Percentiles rank a stretch among this genome's conserved stretches.
These are phyloP conservation scores for Aureobasidium sp. DNA, from an alignment of 2,329 filamentous ascomycete species.

Conservation along the genomic window DNA sequence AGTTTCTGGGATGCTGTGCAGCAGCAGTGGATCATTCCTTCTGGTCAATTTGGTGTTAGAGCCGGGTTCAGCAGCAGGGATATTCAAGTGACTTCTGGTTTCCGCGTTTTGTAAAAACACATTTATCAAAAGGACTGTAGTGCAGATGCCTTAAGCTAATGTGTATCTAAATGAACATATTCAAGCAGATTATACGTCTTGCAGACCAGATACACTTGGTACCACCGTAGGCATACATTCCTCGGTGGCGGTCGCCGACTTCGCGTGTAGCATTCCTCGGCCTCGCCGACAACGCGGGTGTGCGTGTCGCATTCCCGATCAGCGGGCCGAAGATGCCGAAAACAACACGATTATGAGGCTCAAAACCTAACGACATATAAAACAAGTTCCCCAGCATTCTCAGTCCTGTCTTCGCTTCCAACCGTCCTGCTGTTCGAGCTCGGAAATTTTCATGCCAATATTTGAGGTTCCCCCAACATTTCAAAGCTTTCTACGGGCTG, in stretches of 20 bases:
- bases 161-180: background rate
- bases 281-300: background rate
- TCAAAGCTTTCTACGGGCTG: too few relatives aligned
- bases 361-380: background rate
- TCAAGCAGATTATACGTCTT: background rate
- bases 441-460: background rate
- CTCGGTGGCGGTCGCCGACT: background rate
- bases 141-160: background rate
- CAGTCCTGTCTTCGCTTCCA: background rate
- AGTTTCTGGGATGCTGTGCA: slow-evolving; percentile 55
- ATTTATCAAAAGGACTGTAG: too few relatives aligned
- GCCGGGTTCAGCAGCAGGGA: slow-evolving; percentile 33
- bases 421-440: background rate
- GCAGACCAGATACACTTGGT: background rate
- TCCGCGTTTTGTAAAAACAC: background rate
- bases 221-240: too few relatives aligned
- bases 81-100: slow-evolving; percentile 21
- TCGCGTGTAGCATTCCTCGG: background rate
- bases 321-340: background rate
- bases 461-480: too few relatives aligned
- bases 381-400: background rate
- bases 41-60: slow-evolving; percentile 26
- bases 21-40: slow-evolving; percentile 51
- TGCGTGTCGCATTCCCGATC: background rate
- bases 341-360: background rate